These are phyloP conservation scores for Aspergillus diversus DNA, from an alignment of 495 filamentous ascomycete species.

Conservation along the genomic window DNA sequence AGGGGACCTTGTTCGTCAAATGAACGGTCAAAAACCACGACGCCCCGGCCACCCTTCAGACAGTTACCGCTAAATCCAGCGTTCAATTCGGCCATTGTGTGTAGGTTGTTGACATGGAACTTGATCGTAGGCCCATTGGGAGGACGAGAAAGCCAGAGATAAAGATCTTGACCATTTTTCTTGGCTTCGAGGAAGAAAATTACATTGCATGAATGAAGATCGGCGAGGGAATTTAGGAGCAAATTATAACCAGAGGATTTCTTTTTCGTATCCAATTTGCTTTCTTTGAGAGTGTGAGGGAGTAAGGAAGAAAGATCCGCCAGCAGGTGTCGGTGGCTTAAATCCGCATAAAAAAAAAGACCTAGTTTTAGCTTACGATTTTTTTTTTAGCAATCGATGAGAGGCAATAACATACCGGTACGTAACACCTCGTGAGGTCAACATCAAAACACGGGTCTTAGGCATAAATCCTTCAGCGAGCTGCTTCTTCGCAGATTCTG, in stretches of 20 bases:
- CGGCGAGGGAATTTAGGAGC: constrained; percentile 93
- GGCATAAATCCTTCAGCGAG: constrained; percentile 49
- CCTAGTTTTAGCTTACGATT: no score
- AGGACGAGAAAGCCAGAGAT: constrained; percentile 90
- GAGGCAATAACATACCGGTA: constrained; percentile 63
- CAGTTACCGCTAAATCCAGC: constrained; percentile 94
- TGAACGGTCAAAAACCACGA: constrained; percentile 85
- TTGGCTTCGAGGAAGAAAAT: constrained; percentile 95
- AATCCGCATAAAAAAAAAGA: neutral
- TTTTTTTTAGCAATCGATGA: neutral
- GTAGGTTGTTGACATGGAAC: constrained; percentile 64
- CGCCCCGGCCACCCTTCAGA: constrained; percentile 90
- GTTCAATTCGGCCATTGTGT: constrained; percentile 89
- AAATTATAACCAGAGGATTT: constrained; percentile 70
- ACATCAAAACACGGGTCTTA: constrained; percentile 78
- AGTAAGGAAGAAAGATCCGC: constrained; percentile 87
- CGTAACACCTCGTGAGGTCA: constrained; percentile 88
- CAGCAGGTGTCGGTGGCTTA: constrained; percentile 88
- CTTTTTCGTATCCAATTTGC: constrained; percentile 94
- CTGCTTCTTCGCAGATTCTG: constrained; percentile 43
- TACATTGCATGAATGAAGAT: constrained; percentile 99
- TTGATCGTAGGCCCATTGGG: constrained; percentile 96
- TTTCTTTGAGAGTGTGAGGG: constrained; percentile 90
- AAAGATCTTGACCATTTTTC: constrained; percentile 87
- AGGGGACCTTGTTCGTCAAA: constrained; percentile 70